Evolutionary conservation across 495 filamentous ascomycete species (phyloP).

Genomic region (Oidiodendron maius): DNA sequence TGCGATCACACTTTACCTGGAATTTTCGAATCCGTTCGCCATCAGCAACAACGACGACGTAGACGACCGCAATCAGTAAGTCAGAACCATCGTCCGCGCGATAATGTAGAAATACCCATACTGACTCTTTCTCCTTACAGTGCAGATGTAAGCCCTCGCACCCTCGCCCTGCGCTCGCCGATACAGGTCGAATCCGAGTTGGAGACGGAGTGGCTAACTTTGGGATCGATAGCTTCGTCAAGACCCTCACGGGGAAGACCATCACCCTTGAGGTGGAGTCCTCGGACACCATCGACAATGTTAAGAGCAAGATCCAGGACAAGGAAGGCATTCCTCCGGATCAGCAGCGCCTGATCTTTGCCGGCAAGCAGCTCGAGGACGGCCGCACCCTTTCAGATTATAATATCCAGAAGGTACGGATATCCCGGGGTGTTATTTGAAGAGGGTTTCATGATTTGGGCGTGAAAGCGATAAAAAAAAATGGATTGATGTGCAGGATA

Average conservation of each 20-base stretch:
- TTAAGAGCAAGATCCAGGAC: constrained; percentile 96
- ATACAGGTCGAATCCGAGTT: constrained; percentile 12
- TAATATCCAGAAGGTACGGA: constrained; percentile 98
- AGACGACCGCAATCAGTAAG: constrained; percentile 31
- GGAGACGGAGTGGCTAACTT: constrained; percentile 18
- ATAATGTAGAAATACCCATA: constrained; percentile 11
- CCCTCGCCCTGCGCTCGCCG: neutral
- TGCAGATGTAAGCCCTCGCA: constrained; percentile 33
- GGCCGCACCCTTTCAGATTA: constrained; percentile 97
- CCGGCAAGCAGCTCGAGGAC: constrained; percentile 99
- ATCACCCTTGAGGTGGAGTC: constrained; percentile 99
- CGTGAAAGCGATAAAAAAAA: neutral
- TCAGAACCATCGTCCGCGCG: neutral
- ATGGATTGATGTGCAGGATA: neutral
- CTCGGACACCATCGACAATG: constrained; percentile 98
- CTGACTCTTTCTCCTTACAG: constrained; percentile 21
- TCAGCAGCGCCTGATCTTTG: constrained; percentile 99
- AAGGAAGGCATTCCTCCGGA: constrained; percentile 99
- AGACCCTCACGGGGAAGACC: constrained; percentile 98
- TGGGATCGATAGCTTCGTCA: constrained; percentile 76
- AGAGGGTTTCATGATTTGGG: neutral
- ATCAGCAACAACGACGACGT: constrained; percentile 20
- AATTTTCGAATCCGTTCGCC: constrained; percentile 16
- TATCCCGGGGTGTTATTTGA: neutral
- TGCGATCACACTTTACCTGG: constrained; percentile 4